phyloP scores from a whole-genome alignment of 2,329 filamentous ascomycete species.

The Cadophora luteo-olivacea region DNA sequence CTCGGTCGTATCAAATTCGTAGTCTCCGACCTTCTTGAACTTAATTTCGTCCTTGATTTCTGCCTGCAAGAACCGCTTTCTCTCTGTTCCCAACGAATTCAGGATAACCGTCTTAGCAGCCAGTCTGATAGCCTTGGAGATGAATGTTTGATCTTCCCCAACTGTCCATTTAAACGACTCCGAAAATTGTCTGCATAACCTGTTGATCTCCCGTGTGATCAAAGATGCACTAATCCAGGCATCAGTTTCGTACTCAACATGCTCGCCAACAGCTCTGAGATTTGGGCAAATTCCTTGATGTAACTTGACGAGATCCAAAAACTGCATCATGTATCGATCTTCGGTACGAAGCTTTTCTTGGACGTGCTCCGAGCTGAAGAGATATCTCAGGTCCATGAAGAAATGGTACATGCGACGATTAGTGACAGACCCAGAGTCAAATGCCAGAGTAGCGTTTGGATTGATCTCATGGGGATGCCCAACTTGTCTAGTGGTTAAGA shows the following conservation, averaged over 20 bases:
- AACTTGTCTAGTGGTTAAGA: slow-evolving; percentile 93
- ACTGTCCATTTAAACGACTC: slow-evolving; percentile 80
- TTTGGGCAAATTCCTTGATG: slow-evolving; percentile 98
- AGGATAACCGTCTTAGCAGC: slow-evolving; percentile 85
- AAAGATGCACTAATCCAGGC: slow-evolving; percentile 97
- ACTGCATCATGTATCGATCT: slow-evolving; percentile 88
- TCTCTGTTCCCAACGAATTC: slow-evolving; percentile 89
- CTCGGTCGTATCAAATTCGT: slow-evolving; percentile 73
- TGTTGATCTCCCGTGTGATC: slow-evolving; percentile 93
- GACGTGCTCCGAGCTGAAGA: slow-evolving; percentile 87
- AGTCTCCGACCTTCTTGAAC: slow-evolving; percentile 79
- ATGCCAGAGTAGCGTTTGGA: slow-evolving; percentile 84
- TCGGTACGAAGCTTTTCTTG: slow-evolving; percentile 84
- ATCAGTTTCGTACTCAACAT: slow-evolving; percentile 98
- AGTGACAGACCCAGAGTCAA: slow-evolving; percentile 92
- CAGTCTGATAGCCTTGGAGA: slow-evolving; percentile 75
- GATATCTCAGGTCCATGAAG: slow-evolving; percentile 91
- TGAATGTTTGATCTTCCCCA: slow-evolving; percentile 67
- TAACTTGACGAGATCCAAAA: slow-evolving; percentile 92
- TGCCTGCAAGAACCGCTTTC: slow-evolving; percentile 80
- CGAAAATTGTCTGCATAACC: slow-evolving; percentile 85
- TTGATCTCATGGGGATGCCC: slow-evolving; percentile 91
- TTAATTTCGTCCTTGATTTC: slow-evolving; percentile 87
- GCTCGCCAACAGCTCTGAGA: slow-evolving; percentile 87
- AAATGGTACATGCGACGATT: slow-evolving; percentile 98